phyloP scores from a whole-genome alignment of 1,284 basidiomycete genomes.

The Sparassis latifolia region DNA sequence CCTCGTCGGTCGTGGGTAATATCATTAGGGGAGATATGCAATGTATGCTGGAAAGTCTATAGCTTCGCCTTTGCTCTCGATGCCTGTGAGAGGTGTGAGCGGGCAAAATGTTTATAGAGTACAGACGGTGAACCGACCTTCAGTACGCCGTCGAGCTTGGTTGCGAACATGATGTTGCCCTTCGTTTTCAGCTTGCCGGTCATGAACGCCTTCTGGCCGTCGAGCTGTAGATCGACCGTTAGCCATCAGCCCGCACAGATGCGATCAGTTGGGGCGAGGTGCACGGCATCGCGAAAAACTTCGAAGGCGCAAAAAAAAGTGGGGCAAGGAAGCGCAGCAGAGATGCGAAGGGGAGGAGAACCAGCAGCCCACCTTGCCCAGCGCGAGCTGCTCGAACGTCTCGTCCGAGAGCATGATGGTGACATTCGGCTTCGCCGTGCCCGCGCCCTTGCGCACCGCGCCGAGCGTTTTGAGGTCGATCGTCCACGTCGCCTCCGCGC shows the following conservation, averaged over 20 bases:
- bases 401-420: conserved; percentile 73
- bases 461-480: conserved; percentile 94
- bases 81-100: conserved; percentile 16
- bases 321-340: neutral
- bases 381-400: conserved; percentile 57
- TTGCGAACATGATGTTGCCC: conserved; percentile 85
- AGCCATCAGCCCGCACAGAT: neutral
- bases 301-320: neutral
- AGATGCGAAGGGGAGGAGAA: neutral
- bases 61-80: conserved; percentile 35
- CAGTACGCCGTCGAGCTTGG: conserved; percentile 79
- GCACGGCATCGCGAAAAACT: no score
- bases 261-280: no score
- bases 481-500: conserved; percentile 82
- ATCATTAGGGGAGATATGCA: no score
- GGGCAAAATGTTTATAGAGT: neutral
- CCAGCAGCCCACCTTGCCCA: conserved; percentile 50
- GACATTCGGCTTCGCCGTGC: conserved; percentile 71
- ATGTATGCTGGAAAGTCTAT: conserved; percentile 11
- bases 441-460: conserved; percentile 72
- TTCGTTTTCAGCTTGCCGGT: conserved; percentile 84
- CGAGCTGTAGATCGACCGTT: conserved; percentile 37
- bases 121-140: conserved; percentile 47
- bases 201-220: conserved; percentile 94
- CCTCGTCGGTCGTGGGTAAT: no score